Percentiles rank a stretch among this genome's conserved stretches.
phyloP scores from a whole-genome alignment of 2,329 filamentous ascomycete genomes.

The Diplodia corticola region DNA sequence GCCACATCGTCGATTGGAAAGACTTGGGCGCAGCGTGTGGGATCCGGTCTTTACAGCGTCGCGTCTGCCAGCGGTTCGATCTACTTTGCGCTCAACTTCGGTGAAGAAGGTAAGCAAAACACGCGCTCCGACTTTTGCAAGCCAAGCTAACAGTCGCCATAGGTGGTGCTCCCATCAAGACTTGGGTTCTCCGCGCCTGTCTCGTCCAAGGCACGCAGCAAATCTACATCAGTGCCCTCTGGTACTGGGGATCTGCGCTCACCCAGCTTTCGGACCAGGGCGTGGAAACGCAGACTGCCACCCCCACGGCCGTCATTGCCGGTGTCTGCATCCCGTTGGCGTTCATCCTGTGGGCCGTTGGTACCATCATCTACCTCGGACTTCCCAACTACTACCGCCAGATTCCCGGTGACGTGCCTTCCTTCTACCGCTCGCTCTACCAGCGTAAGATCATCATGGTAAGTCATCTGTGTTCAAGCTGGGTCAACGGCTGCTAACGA shows the following conservation, averaged over 20 bases:
- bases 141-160: background rate
- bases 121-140: too few species aligned
- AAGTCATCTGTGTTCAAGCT: too few species aligned
- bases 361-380: constrained; percentile 58
- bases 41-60: constrained; percentile 61
- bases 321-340: constrained; percentile 50
- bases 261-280: constrained; percentile 48
- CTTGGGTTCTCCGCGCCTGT: constrained; percentile 68
- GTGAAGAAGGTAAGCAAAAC: constrained; percentile 53
- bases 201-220: constrained; percentile 68
- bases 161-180: constrained; percentile 58
- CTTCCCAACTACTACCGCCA: constrained; percentile 68
- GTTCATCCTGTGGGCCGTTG: constrained; percentile 58
- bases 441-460: constrained; percentile 64
- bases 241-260: constrained; percentile 65
- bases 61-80: constrained; percentile 64
- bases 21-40: constrained; percentile 49
- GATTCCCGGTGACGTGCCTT: constrained; percentile 62
- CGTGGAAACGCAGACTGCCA: constrained; percentile 40
- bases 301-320: constrained; percentile 53
- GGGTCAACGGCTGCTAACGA: too few species aligned
- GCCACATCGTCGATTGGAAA: constrained; percentile 37
- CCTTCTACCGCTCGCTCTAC: constrained; percentile 63
- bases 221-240: constrained; percentile 63
- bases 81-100: constrained; percentile 68